Percentiles rank a stretch among this genome's conserved stretches.
Evolutionary conservation across 2,329 filamentous ascomycete genomes (phyloP).

Genomic region (Salinomyces thailandicus): DNA sequence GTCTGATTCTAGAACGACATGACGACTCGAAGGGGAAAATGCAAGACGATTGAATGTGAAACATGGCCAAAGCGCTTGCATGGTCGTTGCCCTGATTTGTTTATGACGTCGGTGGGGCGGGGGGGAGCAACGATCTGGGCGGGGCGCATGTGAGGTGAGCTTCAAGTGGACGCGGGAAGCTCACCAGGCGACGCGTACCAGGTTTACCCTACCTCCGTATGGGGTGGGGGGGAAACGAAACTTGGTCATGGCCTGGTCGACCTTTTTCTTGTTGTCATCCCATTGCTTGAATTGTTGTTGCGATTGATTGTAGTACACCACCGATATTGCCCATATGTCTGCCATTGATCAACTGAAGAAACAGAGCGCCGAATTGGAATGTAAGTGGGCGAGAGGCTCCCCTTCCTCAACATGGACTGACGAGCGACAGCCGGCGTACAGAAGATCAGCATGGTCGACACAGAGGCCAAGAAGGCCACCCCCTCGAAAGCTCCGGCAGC

Average conservation of each 20-base stretch:
- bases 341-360: conserved; percentile 4
- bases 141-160: too few relatives aligned
- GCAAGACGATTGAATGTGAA: too few relatives aligned
- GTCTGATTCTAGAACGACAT: too few relatives aligned
- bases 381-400: conserved; percentile 1
- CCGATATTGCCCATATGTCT: too few relatives aligned
- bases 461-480: conserved; percentile 13
- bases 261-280: not conserved
- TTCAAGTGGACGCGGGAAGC: not conserved
- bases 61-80: too few relatives aligned
- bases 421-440: conserved; percentile 14
- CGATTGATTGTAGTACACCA: not conserved
- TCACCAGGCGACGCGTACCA: not conserved
- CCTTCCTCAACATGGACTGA: not conserved
- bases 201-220: not conserved
- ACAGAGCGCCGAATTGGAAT: conserved; percentile 2
- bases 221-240: too few relatives aligned
- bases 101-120: too few relatives aligned
- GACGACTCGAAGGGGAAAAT: too few relatives aligned
- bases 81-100: too few relatives aligned
- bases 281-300: not conserved
- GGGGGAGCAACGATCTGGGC: too few relatives aligned
- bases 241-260: too few relatives aligned
- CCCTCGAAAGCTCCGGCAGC: conserved; percentile 13
- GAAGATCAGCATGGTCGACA: conserved; percentile 27